These are phyloP conservation scores for Mycena maculata DNA, from an alignment of 768 basidiomycete genomes.

Conservation along the genomic window DNA sequence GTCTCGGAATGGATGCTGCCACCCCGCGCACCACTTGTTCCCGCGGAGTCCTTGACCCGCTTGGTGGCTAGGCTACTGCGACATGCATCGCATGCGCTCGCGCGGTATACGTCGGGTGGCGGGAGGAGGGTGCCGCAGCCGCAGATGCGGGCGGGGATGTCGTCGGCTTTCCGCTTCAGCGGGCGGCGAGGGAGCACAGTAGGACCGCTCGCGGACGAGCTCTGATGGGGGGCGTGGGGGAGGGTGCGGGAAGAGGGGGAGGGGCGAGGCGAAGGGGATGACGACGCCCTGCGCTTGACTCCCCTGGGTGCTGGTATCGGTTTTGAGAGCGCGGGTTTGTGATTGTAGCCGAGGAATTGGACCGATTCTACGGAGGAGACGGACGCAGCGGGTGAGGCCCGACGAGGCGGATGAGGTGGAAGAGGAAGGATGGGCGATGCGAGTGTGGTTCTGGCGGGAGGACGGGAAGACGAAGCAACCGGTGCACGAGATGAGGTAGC, in stretches of 20 bases:
- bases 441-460: too few species aligned
- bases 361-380: neutral
- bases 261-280: neutral
- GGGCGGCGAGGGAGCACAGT: neutral
- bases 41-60: neutral
- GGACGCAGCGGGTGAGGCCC: too few species aligned
- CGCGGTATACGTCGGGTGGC: neutral
- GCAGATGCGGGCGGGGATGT: neutral
- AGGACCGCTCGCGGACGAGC: too few species aligned
- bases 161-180: constrained; percentile 2
- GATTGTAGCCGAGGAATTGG: neutral
- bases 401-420: too few species aligned
- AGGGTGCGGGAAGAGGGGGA: neutral
- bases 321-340: neutral
- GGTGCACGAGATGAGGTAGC: neutral
- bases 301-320: neutral
- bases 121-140: constrained; percentile 20
- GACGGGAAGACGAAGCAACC: too few species aligned
- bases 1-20: neutral
- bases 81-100: neutral
- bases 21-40: too few species aligned
- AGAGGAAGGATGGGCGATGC: too few species aligned
- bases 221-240: neutral
- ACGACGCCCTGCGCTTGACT: constrained; percentile 11
- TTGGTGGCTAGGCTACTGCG: neutral